Evolutionary conservation across 179 eudicot species (phyloP), one percentile per base, ranked within the genome.

Genomic region (Vitellaria paradoxa): DNA sequence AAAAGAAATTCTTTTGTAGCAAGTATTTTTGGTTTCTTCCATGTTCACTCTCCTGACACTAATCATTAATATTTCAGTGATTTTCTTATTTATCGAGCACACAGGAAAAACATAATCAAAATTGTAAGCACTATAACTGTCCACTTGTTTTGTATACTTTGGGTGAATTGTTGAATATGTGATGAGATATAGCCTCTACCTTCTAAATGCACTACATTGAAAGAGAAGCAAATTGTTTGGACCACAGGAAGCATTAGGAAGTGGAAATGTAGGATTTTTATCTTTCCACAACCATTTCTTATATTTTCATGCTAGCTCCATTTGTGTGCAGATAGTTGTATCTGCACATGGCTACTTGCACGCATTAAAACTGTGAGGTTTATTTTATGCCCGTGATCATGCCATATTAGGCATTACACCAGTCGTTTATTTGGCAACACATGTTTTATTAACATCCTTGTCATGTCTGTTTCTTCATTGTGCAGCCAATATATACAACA

Each of bases 401-500:
- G 11, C 6, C 18, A 40, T 21, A 6, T 57, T 37, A 37, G 20
- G 18, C 64, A 57, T 42, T 37, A 45, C 30, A 73, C 46, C 55
- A 73, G 55, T 45, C 53, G 47, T 17, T 72, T 55, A 17, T 72
- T 56, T 64, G 21, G 49, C 0, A 12, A 57, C 49, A 47, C 6
- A 69, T 73, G 76, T 73, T 47, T 46, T 9, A 45, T 20, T 74
- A 23, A 47, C 23, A 61, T 62, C 17, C 20, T 17, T 61, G 59
- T 8, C 4, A 5, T 74, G 68, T 9, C 23, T 59, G 57, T 61
- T 61, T 62, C 76, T 42, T 30, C 2, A 6, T 0, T 73, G 7
- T 62, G 76, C 76, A 60, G 76, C 40, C 40, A 42, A 73, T 47
- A 42, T 60, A 40, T 42, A 8, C 55, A 5, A 55, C 65, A 60